Evolutionary conservation across 768 basidiomycete genomes (phyloP), one percentile per base, ranked within the genome.

Genomic region (Boletus patriciae): DNA sequence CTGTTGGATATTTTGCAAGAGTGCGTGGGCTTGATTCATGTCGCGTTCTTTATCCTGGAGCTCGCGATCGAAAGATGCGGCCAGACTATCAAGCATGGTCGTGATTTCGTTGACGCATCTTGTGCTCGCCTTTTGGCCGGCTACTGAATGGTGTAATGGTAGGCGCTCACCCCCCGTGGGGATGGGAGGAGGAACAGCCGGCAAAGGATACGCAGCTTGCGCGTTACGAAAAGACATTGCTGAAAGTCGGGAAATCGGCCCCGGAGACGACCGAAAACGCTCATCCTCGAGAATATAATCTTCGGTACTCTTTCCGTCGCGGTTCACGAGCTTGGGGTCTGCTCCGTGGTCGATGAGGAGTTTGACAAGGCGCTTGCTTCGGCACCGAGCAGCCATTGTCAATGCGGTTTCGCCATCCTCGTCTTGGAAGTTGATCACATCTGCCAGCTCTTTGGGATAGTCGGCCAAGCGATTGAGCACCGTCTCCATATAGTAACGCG

Each of bases 221-320:
- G 83, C 78, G 57, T 87, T 88, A 52, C 90, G 83, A 71, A 83
- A 90, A 11, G 87, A 86, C 86, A 90, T 87, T 19, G 81, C 74
- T 25, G 79, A 70, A 21, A 79, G 74, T 46, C 89, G 83, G 10
- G 90, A 86, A 13, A 85, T 81, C 8, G 92, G 87, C 0, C 85
- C 82, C 3, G 95, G 95, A 8, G 94, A 96, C 1, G 92, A 90
- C 38, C 96, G 83, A 76, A 98, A 98, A 46, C 95, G 85, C 72
- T 98, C 97, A 69, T 99, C 97, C 71, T 99, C 97, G 36, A 99
- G 81, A 61, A 99, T 98, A 67, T 98, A 99, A 70, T 98, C 97
- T 74, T 99, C 96, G 3, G 97, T 91, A 57, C 88, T 94, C 77
- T 98, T 98, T 46, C 93, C 92, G 65, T 99, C 97, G 54, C 88